Percentiles rank a stretch among this genome's conserved stretches.
These are phyloP conservation scores for Hypoxylon sp. DNA, from an alignment of 2,329 filamentous ascomycete genomes.

Conservation along the genomic window DNA sequence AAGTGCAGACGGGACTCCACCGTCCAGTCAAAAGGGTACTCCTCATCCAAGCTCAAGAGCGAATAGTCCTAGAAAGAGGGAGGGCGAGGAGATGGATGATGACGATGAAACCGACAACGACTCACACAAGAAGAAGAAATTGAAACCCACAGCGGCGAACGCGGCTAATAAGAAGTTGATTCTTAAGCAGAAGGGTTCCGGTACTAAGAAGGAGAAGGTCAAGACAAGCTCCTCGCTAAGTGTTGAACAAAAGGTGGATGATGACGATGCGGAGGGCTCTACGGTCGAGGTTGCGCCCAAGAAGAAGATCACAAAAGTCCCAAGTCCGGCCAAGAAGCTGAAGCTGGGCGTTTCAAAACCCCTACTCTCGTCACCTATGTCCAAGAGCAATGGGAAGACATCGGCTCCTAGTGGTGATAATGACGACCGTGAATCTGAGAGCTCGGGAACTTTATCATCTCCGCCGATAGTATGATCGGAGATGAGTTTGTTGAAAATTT, in stretches of 20 bases:
- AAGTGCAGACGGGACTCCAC: slow-evolving; percentile 70
- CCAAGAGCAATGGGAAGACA: slow-evolving; percentile 65
- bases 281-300: slow-evolving; percentile 60
- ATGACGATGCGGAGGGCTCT: slow-evolving; percentile 57
- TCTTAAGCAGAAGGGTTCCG: slow-evolving; percentile 65
- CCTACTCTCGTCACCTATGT: slow-evolving; percentile 62
- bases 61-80: slow-evolving; percentile 70
- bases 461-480: slow-evolving; percentile 58
- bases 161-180: slow-evolving; percentile 70
- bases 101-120: slow-evolving; percentile 67
- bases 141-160: slow-evolving; percentile 61
- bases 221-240: slow-evolving; percentile 66
- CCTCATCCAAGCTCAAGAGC: slow-evolving; percentile 69
- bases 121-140: slow-evolving; percentile 71
- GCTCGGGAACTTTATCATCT: slow-evolving; percentile 70
- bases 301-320: slow-evolving; percentile 59
- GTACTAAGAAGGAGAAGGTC: slow-evolving; percentile 69
- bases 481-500: slow-evolving; percentile 15
- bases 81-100: slow-evolving; percentile 68
- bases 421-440: slow-evolving; percentile 68
- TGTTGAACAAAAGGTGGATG: slow-evolving; percentile 62
- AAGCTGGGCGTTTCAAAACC: slow-evolving; percentile 63
- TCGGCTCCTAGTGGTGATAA: slow-evolving; percentile 43
- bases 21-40: slow-evolving; percentile 74
- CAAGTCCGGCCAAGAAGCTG: slow-evolving; percentile 63